Percentiles rank a stretch among this genome's conserved stretches.
Conservation (phyloP, 176 grass and related monocot species). For the Bromus sterilis region DNA sequence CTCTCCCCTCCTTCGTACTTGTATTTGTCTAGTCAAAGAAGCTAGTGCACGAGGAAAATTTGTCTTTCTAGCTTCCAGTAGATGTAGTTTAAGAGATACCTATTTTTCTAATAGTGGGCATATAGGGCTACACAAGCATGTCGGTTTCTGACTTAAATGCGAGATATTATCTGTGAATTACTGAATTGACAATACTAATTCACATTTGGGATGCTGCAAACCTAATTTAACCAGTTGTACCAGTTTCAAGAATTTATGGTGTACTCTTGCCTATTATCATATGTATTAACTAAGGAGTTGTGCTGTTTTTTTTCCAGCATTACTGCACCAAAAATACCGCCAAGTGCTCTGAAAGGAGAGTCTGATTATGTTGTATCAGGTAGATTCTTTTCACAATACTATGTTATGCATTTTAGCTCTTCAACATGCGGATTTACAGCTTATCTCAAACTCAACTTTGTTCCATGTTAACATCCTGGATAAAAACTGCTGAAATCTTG, state of each 20-base stretch:
- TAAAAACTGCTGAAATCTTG: slow-evolving; percentile 6
- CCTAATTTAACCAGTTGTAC: background rate
- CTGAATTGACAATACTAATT: background rate
- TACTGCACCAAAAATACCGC: slow-evolving; percentile 77
- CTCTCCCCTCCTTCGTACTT: background rate
- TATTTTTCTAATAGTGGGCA: background rate
- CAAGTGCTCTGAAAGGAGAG: slow-evolving; percentile 78
- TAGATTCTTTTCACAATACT: slow-evolving; percentile 12
- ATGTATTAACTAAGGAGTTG: background rate
- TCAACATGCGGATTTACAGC: background rate
- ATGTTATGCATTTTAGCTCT: background rate
- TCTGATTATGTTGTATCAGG: slow-evolving; percentile 78
- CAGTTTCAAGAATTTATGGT: background rate
- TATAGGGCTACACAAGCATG: background rate
- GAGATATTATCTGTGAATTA: background rate
- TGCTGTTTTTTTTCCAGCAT: slow-evolving; percentile 48
- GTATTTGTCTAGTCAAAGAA: background rate
- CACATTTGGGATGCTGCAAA: background rate
- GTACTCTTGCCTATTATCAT: background rate
- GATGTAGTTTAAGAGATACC: background rate
- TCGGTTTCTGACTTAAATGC: background rate
- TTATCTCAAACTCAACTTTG: background rate
- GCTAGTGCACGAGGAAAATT: background rate
- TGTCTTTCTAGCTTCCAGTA: background rate
- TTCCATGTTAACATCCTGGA: slow-evolving; percentile 4